These are phyloP conservation scores for Microthyrium microscopicum DNA, from an alignment of 2,329 filamentous ascomycete species.

Conservation along the genomic window DNA sequence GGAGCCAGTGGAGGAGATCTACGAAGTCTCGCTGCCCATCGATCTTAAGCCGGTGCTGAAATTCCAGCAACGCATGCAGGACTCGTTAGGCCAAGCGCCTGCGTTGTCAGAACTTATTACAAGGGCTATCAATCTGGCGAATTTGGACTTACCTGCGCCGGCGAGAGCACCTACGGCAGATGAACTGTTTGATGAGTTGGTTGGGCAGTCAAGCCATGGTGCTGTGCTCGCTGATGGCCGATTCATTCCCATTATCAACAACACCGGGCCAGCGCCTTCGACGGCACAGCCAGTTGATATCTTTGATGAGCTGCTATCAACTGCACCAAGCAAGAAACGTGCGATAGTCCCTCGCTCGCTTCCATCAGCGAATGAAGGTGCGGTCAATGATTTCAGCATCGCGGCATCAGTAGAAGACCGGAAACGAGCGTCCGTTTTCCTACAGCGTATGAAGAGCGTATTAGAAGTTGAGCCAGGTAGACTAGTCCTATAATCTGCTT, in stretches of 20 bases:
- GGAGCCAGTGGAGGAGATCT: conserved; percentile 28
- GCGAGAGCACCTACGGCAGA: conserved; percentile 51
- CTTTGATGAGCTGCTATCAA: conserved; percentile 9
- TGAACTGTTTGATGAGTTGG: conserved; percentile 49
- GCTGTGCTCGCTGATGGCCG: too few relatives aligned
- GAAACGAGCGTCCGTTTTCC: conserved; percentile 62
- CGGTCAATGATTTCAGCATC: conserved; percentile 66
- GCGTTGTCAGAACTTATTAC: conserved; percentile 77
- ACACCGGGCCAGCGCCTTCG: conserved; percentile 15
- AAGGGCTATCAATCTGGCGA: conserved; percentile 72
- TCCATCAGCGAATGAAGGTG: conserved; percentile 21
- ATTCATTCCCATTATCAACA: too few relatives aligned
- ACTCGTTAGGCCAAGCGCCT: conserved; percentile 61
- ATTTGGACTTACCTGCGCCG: conserved; percentile 62
- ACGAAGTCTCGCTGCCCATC: conserved; percentile 12
- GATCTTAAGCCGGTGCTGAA: conserved; percentile 60
- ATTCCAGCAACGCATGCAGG: conserved; percentile 64
- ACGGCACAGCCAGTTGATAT: conserved; percentile 28
- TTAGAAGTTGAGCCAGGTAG: conserved; percentile 31
- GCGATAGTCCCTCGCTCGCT: too few relatives aligned
- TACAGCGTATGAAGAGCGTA: conserved; percentile 72
- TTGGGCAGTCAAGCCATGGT: not conserved
- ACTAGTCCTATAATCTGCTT: conserved; percentile 23
- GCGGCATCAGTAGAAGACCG: conserved; percentile 63
- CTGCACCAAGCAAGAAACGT: too few relatives aligned